A percentile compares a stretch with the other conserved stretches of the same genome.
These are phyloP conservation scores for Arachis stenosperma DNA, from an alignment of 306 rosid species.

Conservation along the genomic window DNA sequence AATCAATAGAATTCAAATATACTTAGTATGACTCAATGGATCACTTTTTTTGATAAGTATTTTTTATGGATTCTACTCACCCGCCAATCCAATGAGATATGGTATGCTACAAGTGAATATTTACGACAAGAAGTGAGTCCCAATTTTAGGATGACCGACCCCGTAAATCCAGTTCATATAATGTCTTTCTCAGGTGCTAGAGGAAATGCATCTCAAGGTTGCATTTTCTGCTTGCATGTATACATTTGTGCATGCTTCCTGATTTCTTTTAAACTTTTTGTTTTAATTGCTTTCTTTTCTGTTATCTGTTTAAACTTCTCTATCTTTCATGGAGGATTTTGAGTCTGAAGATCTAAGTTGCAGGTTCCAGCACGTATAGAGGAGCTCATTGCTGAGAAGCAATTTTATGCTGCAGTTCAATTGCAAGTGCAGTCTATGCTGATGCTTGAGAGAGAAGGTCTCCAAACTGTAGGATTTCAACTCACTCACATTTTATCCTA, in stretches of 20 bases:
- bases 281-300: constrained; percentile 25
- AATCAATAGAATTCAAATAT: too few species aligned
- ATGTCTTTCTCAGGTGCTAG: too few species aligned
- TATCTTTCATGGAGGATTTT: constrained; percentile 22
- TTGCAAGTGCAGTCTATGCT: constrained; percentile 83
- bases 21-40: too few species aligned
- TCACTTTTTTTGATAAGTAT: too few species aligned
- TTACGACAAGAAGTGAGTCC: too few species aligned
- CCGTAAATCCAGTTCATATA: too few species aligned
- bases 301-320: constrained; percentile 25
- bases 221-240: constrained; percentile 22
- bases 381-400: constrained; percentile 88
- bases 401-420: constrained; percentile 96
- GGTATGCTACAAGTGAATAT: too few species aligned
- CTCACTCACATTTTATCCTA: constrained; percentile 28
- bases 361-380: constrained; percentile 98
- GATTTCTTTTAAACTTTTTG: constrained; percentile 10
- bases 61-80: too few species aligned
- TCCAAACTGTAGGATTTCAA: constrained; percentile 78
- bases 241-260: constrained; percentile 13
- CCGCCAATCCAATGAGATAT: too few species aligned
- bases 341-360: constrained; percentile 41
- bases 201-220: neutral
- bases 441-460: constrained; percentile 96
- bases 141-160: too few species aligned